Evolutionary conservation across 371 early-diverging fungal species (phyloP), one percentile per base, ranked within the genome.

Genomic region (Haplosporangium sp.): DNA sequence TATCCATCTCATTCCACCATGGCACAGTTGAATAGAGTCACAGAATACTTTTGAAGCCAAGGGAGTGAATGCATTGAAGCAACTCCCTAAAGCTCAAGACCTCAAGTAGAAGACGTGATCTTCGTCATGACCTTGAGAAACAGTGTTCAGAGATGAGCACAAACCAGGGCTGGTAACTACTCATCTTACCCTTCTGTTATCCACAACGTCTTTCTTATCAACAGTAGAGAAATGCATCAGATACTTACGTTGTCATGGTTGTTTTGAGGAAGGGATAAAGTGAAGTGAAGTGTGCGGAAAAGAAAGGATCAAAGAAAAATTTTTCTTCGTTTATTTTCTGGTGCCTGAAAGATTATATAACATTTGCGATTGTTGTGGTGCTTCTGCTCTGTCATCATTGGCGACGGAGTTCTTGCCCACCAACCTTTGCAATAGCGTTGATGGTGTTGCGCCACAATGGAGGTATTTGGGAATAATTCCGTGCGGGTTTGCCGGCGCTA

Each of bases 21-120:
- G 21, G 12, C 29, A 47, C 46, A n/a, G 29, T 29, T 55, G 55
- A 48, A 38, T 37, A 50, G 63, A 67, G 69, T 64, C 68, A 74
- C 69, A 74, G 74, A 68, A 67, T 74, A 40, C 23, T 52, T 74
- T 74, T 74, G 63, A 74, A 74, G 74, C 68, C 53, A 74, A 74
- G 59, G 69, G n/a, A n/a, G n/a, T n/a, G 59, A 53, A 37, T 50
- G 51, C 54, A 55, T 43, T 48, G 4, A 59, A 64, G 50, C 51
- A 59, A 41, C 5, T 67, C 69, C 74, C 67, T 74, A 74, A 14
- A 53, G 64, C 74, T 74, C 74, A 74, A 64, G 53, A 62, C 74
- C 74, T 43, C 74, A 68, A 55, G 74, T 67, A 51, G 45, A 61
- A n/a, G 23, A 38, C 42, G 37, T n/a, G 18, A n/a, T 37, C 48